Evolutionary conservation across 768 basidiomycete species (phyloP).

Genomic region (Amyloporia xantha): DNA sequence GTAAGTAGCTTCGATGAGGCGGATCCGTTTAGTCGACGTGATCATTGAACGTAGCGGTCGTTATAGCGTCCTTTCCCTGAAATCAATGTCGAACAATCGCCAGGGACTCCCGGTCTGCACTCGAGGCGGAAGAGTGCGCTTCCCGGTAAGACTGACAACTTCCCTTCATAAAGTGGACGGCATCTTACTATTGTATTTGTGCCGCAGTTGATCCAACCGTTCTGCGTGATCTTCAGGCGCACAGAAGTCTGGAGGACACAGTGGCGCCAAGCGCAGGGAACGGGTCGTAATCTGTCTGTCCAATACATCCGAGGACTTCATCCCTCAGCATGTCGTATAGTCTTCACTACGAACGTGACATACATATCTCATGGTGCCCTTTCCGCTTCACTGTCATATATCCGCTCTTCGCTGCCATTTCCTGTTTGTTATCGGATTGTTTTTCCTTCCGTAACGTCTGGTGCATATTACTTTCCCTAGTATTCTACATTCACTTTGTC

Average conservation of each 20-base stretch:
- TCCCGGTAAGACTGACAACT: constrained; percentile 51
- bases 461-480: constrained; percentile 8
- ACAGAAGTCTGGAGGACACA: constrained; percentile 66
- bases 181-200: neutral
- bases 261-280: constrained; percentile 3
- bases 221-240: constrained; percentile 80
- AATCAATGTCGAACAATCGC: constrained; percentile 53
- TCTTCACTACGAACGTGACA: too few species aligned
- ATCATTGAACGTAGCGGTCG: constrained; percentile 8
- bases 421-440: constrained; percentile 10
- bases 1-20: constrained; percentile 40
- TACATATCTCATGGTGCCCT: constrained; percentile 3
- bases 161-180: neutral
- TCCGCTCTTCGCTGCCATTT: constrained; percentile 4
- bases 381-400: constrained; percentile 5
- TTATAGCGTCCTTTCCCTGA: constrained; percentile 61
- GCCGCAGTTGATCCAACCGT: constrained; percentile 79
- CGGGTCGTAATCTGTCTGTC: too few species aligned
- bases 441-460: constrained; percentile 3
- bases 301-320: neutral
- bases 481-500: constrained; percentile 10
- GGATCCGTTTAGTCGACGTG: constrained; percentile 9
- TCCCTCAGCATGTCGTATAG: too few species aligned
- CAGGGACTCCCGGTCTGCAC: constrained; percentile 58
- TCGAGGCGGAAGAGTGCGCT: constrained; percentile 92